Evolutionary conservation across 2,329 filamentous ascomycete species (phyloP).

Genomic region (Hypoxylon sp.): DNA sequence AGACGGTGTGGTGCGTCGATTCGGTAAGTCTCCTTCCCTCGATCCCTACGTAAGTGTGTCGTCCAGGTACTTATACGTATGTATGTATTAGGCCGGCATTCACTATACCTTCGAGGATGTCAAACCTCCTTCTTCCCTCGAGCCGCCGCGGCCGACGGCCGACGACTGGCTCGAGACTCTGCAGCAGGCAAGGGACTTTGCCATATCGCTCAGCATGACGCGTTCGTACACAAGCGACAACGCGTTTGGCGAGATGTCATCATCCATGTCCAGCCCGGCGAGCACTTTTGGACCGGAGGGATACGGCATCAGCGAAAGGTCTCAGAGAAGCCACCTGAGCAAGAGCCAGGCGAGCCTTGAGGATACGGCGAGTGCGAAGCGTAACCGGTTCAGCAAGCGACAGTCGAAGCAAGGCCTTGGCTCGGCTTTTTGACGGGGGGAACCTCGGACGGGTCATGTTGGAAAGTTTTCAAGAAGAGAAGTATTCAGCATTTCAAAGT

Average conservation of each 20-base stretch:
- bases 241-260: slow-evolving; percentile 72
- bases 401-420: slow-evolving; percentile 95
- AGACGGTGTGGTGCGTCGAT: slow-evolving; percentile 89
- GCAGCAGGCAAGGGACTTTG: slow-evolving; percentile 85
- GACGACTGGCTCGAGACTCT: slow-evolving; percentile 94
- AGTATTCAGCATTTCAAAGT: slow-evolving; percentile 21
- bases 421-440: slow-evolving; percentile 72
- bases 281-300: slow-evolving; percentile 72
- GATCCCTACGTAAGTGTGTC: slow-evolving; percentile 9
- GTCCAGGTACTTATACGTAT: slow-evolving; percentile 33
- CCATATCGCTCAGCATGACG: slow-evolving; percentile 73
- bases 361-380: slow-evolving; percentile 58
- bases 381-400: slow-evolving; percentile 84
- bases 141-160: slow-evolving; percentile 70
- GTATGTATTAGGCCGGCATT: slow-evolving; percentile 73
- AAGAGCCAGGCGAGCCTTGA: slow-evolving; percentile 66
- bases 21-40: slow-evolving; percentile 70
- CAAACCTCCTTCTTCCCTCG: slow-evolving; percentile 68
- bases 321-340: slow-evolving; percentile 64
- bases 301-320: slow-evolving; percentile 58
- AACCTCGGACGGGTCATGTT: slow-evolving; percentile 14
- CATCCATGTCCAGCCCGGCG: slow-evolving; percentile 76
- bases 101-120: slow-evolving; percentile 93
- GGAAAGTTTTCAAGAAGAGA: slow-evolving; percentile 18
- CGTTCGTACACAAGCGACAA: slow-evolving; percentile 73